These are phyloP conservation scores for Trichoderma pleuroti DNA, from an alignment of 2,329 filamentous ascomycete genomes.

Conservation along the genomic window DNA sequence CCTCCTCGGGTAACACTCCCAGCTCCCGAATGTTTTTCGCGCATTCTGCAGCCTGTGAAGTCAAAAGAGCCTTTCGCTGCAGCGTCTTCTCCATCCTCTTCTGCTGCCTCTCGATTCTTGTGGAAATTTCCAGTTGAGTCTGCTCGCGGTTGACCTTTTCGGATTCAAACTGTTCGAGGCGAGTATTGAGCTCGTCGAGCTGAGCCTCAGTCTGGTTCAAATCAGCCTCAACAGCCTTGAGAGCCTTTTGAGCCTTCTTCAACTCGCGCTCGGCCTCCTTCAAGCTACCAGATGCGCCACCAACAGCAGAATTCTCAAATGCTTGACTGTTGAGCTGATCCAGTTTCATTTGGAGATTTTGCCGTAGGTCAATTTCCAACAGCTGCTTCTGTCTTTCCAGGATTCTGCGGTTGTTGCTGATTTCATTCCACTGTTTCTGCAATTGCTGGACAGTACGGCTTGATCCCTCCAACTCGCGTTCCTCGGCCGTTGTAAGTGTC, in stretches of 20 bases:
- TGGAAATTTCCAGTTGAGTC: slow-evolving; percentile 70
- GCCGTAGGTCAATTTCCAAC: slow-evolving; percentile 82
- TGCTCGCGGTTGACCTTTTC: slow-evolving; percentile 63
- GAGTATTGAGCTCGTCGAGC: slow-evolving; percentile 52
- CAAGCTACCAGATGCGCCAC: slow-evolving; percentile 61
- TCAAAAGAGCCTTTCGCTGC: slow-evolving; percentile 78
- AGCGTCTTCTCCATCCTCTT: slow-evolving; percentile 89
- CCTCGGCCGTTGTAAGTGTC: slow-evolving; percentile 76
- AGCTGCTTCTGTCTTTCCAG: slow-evolving; percentile 77
- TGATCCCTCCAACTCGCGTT: slow-evolving; percentile 71
- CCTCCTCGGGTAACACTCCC: slow-evolving; percentile 88
- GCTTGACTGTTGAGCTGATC: slow-evolving; percentile 79
- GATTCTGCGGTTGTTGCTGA: slow-evolving; percentile 69
- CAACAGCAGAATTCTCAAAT: slow-evolving; percentile 60
- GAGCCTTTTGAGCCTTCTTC: slow-evolving; percentile 67
- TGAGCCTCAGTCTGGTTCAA: slow-evolving; percentile 71
- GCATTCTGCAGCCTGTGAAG: slow-evolving; percentile 73
- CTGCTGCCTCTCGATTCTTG: slow-evolving; percentile 78
- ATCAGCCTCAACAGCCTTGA: slow-evolving; percentile 64
- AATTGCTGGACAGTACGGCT: slow-evolving; percentile 68
- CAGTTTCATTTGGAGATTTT: slow-evolving; percentile 81
- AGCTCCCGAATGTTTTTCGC: slow-evolving; percentile 87
- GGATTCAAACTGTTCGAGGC: slow-evolving; percentile 54
- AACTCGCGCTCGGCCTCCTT: slow-evolving; percentile 79
- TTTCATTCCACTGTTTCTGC: slow-evolving; percentile 70